Conservation (phyloP, 495 filamentous ascomycete species). For the Platismatia glauca region DNA sequence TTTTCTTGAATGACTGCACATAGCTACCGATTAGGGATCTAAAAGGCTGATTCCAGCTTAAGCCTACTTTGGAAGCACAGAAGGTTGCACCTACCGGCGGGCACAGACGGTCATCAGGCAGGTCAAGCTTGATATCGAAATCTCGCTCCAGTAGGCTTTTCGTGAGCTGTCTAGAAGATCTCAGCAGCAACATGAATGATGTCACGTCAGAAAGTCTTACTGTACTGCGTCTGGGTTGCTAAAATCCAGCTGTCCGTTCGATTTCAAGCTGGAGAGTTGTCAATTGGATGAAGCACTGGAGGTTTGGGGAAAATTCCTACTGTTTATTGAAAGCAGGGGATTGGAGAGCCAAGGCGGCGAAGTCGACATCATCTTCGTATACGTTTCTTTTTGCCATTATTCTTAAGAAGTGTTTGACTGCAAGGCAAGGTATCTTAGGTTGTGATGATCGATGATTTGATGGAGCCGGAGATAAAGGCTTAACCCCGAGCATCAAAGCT, state of each 20-base stretch:
- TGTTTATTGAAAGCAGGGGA: conserved; percentile 50
- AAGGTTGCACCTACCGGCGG: conserved; percentile 56
- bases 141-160: conserved; percentile 67
- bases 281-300: not conserved
- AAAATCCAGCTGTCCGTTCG: conserved; percentile 69
- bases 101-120: conserved; percentile 74
- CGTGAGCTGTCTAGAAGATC: conserved; percentile 55
- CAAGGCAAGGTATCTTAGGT: too few species aligned
- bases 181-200: not conserved
- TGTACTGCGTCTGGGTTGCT: conserved; percentile 66
- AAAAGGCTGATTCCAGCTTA: not conserved
- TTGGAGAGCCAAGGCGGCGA: conserved; percentile 47
- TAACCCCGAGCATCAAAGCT: not conserved
- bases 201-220: conserved; percentile 28
- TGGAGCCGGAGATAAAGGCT: not conserved
- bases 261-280: conserved; percentile 38
- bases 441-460: not conserved
- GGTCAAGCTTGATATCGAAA: conserved; percentile 60
- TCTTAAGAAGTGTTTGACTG: not conserved
- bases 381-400: conserved; percentile 35
- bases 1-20: not conserved
- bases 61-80: not conserved
- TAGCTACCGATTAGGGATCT: conserved; percentile 59
- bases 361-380: conserved; percentile 57
- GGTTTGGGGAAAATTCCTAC: conserved; percentile 28